Evolutionary conservation across 495 filamentous ascomycete genomes (phyloP).

Genomic region (Parmelia sp.): DNA sequence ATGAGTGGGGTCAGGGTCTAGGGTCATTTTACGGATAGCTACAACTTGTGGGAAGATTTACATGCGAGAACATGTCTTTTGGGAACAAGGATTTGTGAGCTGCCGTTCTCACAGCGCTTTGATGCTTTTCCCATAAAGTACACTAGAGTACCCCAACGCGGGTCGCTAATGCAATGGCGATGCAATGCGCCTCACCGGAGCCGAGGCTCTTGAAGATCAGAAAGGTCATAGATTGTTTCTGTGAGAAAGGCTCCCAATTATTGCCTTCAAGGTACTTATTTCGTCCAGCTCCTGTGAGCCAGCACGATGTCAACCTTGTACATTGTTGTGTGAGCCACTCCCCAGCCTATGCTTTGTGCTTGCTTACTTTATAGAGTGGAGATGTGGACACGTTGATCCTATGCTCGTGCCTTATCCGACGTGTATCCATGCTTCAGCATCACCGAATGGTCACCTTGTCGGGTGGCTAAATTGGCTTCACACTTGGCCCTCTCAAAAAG

Average conservation of each 20-base stretch:
- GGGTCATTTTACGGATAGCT: conserved; percentile 1
- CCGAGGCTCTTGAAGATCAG: not conserved
- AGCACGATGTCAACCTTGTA: not conserved
- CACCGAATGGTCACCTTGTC: not conserved
- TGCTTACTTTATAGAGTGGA: not conserved
- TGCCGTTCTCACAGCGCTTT: conserved; percentile 13
- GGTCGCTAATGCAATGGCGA: not conserved
- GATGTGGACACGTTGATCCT: not conserved
- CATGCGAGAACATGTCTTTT: not conserved
- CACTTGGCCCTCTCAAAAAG: not conserved
- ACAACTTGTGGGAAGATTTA: not conserved
- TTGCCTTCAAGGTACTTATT: not conserved
- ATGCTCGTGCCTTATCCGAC: not conserved
- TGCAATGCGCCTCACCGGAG: not conserved
- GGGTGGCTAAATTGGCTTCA: not conserved
- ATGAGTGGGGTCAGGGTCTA: not conserved
- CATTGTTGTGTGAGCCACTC: not conserved
- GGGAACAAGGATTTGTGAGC: not conserved
- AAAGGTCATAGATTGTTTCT: not conserved
- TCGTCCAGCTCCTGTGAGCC: not conserved
- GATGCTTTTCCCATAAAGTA: conserved; percentile 7
- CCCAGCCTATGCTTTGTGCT: not conserved
- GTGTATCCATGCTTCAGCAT: not conserved
- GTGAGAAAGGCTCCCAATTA: conserved; percentile 7
- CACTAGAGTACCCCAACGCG: not conserved